Conservation (phyloP, 176 grass and related monocot species). For the Ensete glaucum region DNA sequence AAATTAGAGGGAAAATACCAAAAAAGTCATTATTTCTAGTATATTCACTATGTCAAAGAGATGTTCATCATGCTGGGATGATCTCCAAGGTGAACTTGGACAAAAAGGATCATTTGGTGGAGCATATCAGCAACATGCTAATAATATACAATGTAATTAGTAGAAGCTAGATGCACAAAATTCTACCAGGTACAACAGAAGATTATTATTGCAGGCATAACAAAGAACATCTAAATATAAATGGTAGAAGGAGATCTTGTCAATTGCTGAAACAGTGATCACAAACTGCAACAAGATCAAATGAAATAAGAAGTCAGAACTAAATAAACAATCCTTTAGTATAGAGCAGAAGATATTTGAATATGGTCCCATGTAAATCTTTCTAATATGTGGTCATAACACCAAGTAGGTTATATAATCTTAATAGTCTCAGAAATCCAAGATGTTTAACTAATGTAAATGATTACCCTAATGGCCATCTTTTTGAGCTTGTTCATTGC, state of each 20-base stretch:
- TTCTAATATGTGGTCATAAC: background rate
- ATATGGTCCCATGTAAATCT: background rate
- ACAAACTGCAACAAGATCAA: background rate
- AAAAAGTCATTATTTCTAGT: too few species aligned
- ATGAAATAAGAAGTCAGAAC: background rate
- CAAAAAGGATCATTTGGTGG: too few species aligned
- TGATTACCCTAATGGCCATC: constrained; percentile 55
- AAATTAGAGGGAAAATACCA: too few species aligned
- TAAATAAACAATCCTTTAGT: background rate
- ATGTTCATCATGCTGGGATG: too few species aligned
- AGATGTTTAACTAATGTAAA: background rate
- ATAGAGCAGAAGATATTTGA: background rate
- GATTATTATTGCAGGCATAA: constrained; percentile 22
- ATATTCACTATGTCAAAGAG: too few species aligned
- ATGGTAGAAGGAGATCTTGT: background rate
- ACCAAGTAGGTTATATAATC: background rate
- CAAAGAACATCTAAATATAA: background rate
- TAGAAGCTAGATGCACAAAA: background rate
- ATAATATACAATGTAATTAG: too few species aligned
- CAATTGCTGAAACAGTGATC: background rate
- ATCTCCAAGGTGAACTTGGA: too few species aligned
- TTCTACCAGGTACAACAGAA: constrained; percentile 13
- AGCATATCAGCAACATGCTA: background rate
- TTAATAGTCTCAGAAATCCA: too few species aligned
- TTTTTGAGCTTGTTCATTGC: constrained; percentile 84